Evolutionary conservation across 306 rosid species (phyloP).

Genomic region (Rosa multiflora): DNA sequence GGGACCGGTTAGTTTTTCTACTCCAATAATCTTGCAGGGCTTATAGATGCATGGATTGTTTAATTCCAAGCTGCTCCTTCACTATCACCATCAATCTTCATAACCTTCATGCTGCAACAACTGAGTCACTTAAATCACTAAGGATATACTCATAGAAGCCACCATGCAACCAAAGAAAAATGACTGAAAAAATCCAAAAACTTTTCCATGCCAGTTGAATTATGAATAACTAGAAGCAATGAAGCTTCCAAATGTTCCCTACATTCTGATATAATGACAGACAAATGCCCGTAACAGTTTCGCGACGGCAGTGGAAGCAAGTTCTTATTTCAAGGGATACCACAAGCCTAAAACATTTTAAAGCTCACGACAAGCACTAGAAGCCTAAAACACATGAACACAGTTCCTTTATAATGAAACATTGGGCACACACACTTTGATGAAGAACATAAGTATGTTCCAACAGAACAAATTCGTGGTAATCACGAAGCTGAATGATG

Average conservation of each 20-base stretch:
- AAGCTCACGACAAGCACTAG: neutral
- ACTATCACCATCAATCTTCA: neutral
- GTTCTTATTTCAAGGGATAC: neutral
- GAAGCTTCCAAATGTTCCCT: conserved; percentile 5
- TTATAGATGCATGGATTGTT: neutral
- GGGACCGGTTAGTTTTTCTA: neutral
- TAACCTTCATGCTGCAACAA: conserved; percentile 11
- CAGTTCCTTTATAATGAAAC: neutral
- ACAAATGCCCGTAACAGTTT: neutral
- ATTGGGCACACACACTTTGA: neutral
- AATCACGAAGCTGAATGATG: neutral
- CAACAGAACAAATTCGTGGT: neutral
- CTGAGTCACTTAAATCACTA: neutral
- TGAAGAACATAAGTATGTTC: neutral
- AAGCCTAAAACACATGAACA: neutral
- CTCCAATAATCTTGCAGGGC: neutral
- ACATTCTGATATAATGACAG: neutral
- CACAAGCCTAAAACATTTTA: neutral
- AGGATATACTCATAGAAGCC: neutral
- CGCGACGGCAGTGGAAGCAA: neutral
- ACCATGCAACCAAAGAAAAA: neutral
- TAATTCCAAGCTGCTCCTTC: neutral
- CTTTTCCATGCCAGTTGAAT: neutral
- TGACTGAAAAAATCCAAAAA: neutral
- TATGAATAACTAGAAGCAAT: neutral